Evolutionary conservation across 2,329 filamentous ascomycete genomes (phyloP).

Genomic region (Erysiphe pisi): DNA sequence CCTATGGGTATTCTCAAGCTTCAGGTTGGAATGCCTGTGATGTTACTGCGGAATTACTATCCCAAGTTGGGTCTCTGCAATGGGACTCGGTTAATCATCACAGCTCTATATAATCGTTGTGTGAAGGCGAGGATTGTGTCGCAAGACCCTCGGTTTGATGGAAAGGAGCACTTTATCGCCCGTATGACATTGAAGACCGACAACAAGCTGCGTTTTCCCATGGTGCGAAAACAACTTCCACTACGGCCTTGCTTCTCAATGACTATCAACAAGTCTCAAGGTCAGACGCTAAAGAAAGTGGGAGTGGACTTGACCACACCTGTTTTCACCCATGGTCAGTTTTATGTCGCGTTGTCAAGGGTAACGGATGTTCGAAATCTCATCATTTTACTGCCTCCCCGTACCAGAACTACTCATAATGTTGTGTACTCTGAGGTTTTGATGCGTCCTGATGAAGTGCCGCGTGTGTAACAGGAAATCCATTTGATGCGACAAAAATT

Average conservation of each 20-base stretch:
- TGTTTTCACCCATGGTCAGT: not conserved
- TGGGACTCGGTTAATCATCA: not conserved
- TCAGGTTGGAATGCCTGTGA: not conserved
- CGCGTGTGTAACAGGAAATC: too few relatives aligned
- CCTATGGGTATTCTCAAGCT: not conserved
- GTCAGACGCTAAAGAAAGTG: not conserved
- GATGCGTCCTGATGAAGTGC: not conserved
- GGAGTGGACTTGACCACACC: not conserved
- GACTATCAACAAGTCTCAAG: not conserved
- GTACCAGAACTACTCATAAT: not conserved
- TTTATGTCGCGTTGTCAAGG: not conserved
- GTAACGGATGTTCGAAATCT: not conserved
- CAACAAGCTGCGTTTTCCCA: not conserved
- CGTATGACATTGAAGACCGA: not conserved
- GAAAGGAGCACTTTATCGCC: not conserved
- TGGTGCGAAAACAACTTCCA: not conserved
- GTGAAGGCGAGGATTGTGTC: not conserved
- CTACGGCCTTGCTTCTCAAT: not conserved
- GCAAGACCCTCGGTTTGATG: not conserved
- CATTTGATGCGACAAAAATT: too few relatives aligned
- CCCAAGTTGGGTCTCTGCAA: not conserved
- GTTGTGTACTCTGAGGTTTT: not conserved
- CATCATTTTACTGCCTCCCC: not conserved
- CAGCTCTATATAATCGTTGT: not conserved
- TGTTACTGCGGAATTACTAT: not conserved